Percentiles rank a stretch among this genome's conserved stretches.
These are phyloP conservation scores for Colletotrichum nymphaeae DNA, from an alignment of 2,329 filamentous ascomycete species.

Conservation along the genomic window DNA sequence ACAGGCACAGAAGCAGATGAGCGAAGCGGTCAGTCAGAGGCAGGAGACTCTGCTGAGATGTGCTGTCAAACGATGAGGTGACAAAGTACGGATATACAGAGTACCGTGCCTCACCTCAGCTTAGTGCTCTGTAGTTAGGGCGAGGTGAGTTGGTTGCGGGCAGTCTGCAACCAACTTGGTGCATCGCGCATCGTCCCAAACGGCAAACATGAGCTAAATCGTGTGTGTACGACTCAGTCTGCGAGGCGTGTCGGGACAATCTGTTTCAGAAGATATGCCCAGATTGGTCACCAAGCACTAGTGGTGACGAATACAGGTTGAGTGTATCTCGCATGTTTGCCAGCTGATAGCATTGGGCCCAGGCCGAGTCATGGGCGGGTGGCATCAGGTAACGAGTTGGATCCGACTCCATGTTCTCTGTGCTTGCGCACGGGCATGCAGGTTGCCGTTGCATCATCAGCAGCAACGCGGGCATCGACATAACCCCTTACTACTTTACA, in stretches of 20 bases:
- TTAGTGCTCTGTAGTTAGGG: neutral
- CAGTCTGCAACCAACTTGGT: neutral
- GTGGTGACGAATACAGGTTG: neutral
- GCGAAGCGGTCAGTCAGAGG: slow-evolving; percentile 22
- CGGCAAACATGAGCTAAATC: slow-evolving; percentile 26
- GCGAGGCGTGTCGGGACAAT: slow-evolving; percentile 5
- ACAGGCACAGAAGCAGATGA: neutral
- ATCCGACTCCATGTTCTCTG: neutral
- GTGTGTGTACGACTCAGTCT: slow-evolving; percentile 21
- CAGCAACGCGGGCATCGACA: neutral
- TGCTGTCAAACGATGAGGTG: neutral
- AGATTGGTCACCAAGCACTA: neutral
- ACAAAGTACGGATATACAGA: neutral
- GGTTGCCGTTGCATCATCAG: neutral
- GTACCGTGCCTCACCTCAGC: neutral
- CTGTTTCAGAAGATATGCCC: slow-evolving; percentile 26
- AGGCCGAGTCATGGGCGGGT: neutral
- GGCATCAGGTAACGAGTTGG: too few relatives aligned
- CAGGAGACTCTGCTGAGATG: neutral
- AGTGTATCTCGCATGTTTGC: neutral
- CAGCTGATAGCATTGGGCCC: neutral
- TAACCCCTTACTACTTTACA: neutral
- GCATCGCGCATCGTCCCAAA: slow-evolving; percentile 18
- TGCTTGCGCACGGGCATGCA: neutral
- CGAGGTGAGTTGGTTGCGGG: neutral